Evolutionary conservation across 140 eudicot species (phyloP).

Genomic region (Eryngium alpinum): DNA sequence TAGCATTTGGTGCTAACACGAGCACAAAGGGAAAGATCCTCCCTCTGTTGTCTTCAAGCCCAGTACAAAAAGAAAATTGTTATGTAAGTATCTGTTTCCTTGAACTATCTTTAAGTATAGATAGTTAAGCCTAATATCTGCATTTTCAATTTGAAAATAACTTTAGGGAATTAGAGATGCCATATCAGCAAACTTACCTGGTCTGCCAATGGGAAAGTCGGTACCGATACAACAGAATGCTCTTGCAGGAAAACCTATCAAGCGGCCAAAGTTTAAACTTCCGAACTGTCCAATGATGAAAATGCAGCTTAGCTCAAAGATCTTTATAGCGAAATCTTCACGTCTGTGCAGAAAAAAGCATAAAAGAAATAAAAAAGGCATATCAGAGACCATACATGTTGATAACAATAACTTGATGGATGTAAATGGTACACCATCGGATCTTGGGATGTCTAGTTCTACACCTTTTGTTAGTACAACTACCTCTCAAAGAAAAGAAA

Average conservation of each 20-base stretch:
- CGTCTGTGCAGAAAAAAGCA: slow-evolving; percentile 46
- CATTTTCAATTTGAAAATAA: background rate
- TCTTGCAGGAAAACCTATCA: slow-evolving; percentile 18
- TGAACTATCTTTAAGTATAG: background rate
- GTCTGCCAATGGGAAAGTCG: slow-evolving; percentile 12
- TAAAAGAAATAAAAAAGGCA: slow-evolving; percentile 29
- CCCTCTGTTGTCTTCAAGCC: background rate
- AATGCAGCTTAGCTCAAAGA: slow-evolving; percentile 52
- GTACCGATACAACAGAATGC: slow-evolving; percentile 14
- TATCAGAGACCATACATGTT: slow-evolving; percentile 24
- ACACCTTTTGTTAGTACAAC: background rate
- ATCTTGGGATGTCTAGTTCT: slow-evolving; percentile 33
- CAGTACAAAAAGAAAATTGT: background rate
- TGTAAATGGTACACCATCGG: slow-evolving; percentile 15
- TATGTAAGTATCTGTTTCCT: background rate
- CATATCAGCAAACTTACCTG: slow-evolving; percentile 13
- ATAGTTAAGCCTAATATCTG: too few relatives aligned
- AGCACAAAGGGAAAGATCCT: background rate
- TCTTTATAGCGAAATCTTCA: slow-evolving; percentile 42
- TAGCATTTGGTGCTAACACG: background rate
- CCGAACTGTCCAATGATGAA: slow-evolving; percentile 30
- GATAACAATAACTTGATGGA: slow-evolving; percentile 23
- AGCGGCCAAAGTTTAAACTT: slow-evolving; percentile 27
- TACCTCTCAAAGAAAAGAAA: slow-evolving; percentile 12
- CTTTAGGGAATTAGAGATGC: slow-evolving; percentile 17